Evolutionary conservation across 2,329 filamentous ascomycete species (phyloP).

Genomic region (Penicillium sp.): DNA sequence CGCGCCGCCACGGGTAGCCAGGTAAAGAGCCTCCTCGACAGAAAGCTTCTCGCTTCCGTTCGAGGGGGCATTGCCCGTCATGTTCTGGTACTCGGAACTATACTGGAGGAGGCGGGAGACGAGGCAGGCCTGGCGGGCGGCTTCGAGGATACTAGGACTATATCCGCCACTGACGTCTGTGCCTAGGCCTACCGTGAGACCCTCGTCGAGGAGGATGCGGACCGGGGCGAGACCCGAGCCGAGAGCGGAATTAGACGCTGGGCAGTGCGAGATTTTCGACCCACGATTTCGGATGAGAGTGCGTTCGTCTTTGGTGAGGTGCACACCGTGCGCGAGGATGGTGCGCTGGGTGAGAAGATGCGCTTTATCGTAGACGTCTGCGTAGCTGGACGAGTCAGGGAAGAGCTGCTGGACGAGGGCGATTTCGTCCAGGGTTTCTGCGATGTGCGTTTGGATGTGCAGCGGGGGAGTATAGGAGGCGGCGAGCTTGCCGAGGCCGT

Average conservation of each 20-base stretch:
- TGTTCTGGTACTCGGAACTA: slow-evolving; percentile 45
- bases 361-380: slow-evolving; percentile 75
- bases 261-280: slow-evolving; percentile 80
- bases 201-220: slow-evolving; percentile 71
- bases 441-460: slow-evolving; percentile 81
- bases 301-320: slow-evolving; percentile 70
- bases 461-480: slow-evolving; percentile 62
- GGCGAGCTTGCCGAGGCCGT: slow-evolving; percentile 66
- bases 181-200: slow-evolving; percentile 79
- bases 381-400: slow-evolving; percentile 66
- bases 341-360: slow-evolving; percentile 72
- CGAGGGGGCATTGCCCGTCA: slow-evolving; percentile 31
- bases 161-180: slow-evolving; percentile 93
- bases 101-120: slow-evolving; percentile 70
- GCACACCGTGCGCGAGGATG: slow-evolving; percentile 83
- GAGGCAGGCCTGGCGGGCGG: slow-evolving; percentile 76
- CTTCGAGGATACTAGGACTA: slow-evolving; percentile 76
- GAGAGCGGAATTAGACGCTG: slow-evolving; percentile 75
- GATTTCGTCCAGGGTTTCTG: slow-evolving; percentile 77
- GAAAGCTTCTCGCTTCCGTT: slow-evolving; percentile 66
- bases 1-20: slow-evolving; percentile 85
- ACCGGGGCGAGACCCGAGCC: slow-evolving; percentile 79
- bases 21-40: slow-evolving; percentile 83
- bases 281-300: slow-evolving; percentile 62
- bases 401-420: slow-evolving; percentile 72